Evolutionary conservation across 1,284 basidiomycete species (phyloP), one percentile per base, ranked within the genome.

Genomic region (Moniliophthora roreri): DNA sequence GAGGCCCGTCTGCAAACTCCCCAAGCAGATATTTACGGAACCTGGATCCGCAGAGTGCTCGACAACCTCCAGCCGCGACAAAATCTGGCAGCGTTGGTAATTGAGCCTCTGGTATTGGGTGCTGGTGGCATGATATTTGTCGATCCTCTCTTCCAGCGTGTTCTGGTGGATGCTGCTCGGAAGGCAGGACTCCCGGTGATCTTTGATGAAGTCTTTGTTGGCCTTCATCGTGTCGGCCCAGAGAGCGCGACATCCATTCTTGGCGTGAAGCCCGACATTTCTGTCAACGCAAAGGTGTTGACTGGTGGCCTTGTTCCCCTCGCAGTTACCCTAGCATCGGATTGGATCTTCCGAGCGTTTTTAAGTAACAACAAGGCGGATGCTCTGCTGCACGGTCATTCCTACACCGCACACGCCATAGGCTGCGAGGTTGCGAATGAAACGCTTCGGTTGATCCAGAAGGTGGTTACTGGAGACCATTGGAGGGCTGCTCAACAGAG

Each of bases 41-140:
- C 58, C 0, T 82, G 88, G 64, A 84, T 98, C 53, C 67, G 69
- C 26, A 62, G 65, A 1, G 77, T 80, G 21, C 70, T 95, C 2
- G 71, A 77, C n/a, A 71, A 69, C 4, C 70, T 91, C n/a, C 66
- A 68, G 49, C 62, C 60, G 55, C 68, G 61, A 20, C 73, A 69
- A 1, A 77, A 71, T 20, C 67, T 88, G 7, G 88, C 82, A 6
- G 91, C 93, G 0, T 77, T 98, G 11, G 84, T 98, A 11, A 74
- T 99, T 35, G 96, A 99, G 67, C 96, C 96, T 0, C 79, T 97
- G 13, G 83, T 97, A 26, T 89, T 98, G 80, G 96, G 96, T 13
- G 95, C 96, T 0, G 96, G 93, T 0, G 96, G 96, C 0, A 98
- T 98, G 96, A 77, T 95, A 37, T 98, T 98, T 66, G 94, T 98